These are phyloP conservation scores for Quercus tomentella DNA, from an alignment of 331 rosid species.

Conservation along the genomic window DNA sequence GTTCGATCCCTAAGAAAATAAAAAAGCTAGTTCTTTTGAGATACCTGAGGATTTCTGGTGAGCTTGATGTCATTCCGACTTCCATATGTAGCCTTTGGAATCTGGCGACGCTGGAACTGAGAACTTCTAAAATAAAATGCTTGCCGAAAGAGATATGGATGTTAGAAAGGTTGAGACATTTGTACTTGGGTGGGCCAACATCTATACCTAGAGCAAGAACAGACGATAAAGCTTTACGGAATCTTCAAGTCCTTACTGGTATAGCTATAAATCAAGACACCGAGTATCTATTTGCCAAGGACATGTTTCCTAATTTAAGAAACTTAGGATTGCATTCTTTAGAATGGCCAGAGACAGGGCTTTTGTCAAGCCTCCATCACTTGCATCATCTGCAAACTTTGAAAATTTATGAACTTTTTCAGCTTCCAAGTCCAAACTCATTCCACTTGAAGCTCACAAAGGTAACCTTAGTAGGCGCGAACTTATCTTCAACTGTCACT, in stretches of 20 bases:
- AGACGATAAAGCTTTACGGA: neutral
- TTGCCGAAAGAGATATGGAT: neutral
- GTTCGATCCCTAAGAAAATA: neutral
- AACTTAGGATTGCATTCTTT: neutral
- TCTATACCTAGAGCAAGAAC: neutral
- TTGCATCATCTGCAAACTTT: no score
- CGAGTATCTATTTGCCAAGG: neutral
- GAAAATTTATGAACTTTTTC: no score
- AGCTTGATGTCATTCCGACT: neutral
- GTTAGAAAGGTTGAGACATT: neutral
- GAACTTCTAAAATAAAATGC: neutral
- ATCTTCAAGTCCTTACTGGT: neutral
- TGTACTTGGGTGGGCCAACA: neutral
- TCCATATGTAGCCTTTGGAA: neutral
- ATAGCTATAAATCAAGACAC: neutral
- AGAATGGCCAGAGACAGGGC: no score
- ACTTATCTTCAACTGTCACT: no score
- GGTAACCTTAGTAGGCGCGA: no score
- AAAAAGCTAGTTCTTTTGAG: neutral
- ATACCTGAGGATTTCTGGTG: neutral
- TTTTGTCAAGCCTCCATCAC: no score
- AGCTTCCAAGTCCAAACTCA: no score
- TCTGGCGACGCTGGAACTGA: neutral
- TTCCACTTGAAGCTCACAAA: no score
- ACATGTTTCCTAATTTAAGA: neutral